These are phyloP conservation scores for Jatropha curcas DNA, from an alignment of 345 rosid genomes.

Conservation along the genomic window DNA sequence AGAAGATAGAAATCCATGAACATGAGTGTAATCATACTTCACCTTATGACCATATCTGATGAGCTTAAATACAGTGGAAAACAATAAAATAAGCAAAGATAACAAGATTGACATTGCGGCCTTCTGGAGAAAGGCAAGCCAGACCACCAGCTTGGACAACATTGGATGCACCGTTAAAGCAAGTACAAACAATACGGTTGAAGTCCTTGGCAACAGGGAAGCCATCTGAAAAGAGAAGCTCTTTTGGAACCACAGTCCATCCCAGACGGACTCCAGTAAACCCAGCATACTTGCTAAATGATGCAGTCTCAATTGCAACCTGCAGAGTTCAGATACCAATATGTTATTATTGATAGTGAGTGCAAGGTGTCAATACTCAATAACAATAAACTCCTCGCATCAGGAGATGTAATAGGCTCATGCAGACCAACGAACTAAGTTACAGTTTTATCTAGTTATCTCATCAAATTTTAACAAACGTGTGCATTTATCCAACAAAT, in stretches of 20 bases:
- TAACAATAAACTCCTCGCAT: neutral
- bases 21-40: neutral
- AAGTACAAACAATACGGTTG: conserved; percentile 78
- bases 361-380: neutral
- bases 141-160: conserved; percentile 89
- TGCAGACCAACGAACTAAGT: neutral
- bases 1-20: conserved; percentile 22
- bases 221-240: conserved; percentile 85
- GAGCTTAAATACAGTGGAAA: neutral
- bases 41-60: neutral
- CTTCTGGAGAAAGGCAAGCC: conserved; percentile 90
- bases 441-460: neutral
- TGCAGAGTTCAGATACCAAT: conserved; percentile 26
- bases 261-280: conserved; percentile 97
- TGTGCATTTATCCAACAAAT: neutral
- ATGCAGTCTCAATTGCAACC: conserved; percentile 92
- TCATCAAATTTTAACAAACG: neutral
- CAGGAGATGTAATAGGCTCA: neutral
- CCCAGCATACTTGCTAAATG: conserved; percentile 95
- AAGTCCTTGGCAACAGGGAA: conserved; percentile 89
- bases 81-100: neutral
- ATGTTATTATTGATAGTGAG: neutral
- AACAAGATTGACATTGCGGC: conserved; percentile 56
- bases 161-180: conserved; percentile 94
- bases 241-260: conserved; percentile 89